Conservation (phyloP, 768 basidiomycete genomes). For the Omphalotus guepiniiformis region DNA sequence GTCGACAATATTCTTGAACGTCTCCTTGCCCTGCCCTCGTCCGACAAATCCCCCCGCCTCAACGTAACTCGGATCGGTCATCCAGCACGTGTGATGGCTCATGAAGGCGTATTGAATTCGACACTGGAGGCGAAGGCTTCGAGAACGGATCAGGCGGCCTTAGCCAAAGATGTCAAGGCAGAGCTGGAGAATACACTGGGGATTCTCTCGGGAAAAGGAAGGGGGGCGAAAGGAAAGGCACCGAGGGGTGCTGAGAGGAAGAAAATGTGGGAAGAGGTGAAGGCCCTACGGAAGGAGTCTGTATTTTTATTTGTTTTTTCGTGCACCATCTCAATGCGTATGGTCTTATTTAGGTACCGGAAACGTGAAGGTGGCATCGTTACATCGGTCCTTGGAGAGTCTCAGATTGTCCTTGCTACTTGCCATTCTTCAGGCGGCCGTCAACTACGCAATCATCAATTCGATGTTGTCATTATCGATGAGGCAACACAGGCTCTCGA, state of each 20-base stretch:
- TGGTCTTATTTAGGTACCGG: conserved; percentile 59
- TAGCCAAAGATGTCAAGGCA: conserved; percentile 85
- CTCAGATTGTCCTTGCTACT: conserved; percentile 89
- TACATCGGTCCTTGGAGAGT: conserved; percentile 71
- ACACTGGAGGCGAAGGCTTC: conserved; percentile 73
- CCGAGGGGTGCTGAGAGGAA: conserved; percentile 70
- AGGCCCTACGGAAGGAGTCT: conserved; percentile 86
- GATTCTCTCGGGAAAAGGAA: conserved; percentile 67
- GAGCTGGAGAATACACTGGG: conserved; percentile 74
- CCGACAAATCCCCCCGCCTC: conserved; percentile 45
- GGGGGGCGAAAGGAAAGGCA: conserved; percentile 66
- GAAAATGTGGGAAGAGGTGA: conserved; percentile 86
- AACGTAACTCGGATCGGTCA: conserved; percentile 90
- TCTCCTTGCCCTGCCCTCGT: conserved; percentile 56
- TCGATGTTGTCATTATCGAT: conserved; percentile 95
- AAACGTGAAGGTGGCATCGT: conserved; percentile 85
- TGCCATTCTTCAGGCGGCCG: conserved; percentile 91
- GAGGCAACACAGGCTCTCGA: conserved; percentile 98
- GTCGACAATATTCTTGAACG: conserved; percentile 95
- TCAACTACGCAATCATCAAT: conserved; percentile 70
- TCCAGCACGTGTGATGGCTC: conserved; percentile 85
- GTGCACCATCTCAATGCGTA: conserved; percentile 2
- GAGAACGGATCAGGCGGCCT: conserved; percentile 73
- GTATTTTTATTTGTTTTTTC: conserved; percentile 18
- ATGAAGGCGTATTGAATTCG: conserved; percentile 58